These are phyloP conservation scores for Ophiostoma pallidulum DNA, from an alignment of 2,329 filamentous ascomycete genomes.

Conservation along the genomic window DNA sequence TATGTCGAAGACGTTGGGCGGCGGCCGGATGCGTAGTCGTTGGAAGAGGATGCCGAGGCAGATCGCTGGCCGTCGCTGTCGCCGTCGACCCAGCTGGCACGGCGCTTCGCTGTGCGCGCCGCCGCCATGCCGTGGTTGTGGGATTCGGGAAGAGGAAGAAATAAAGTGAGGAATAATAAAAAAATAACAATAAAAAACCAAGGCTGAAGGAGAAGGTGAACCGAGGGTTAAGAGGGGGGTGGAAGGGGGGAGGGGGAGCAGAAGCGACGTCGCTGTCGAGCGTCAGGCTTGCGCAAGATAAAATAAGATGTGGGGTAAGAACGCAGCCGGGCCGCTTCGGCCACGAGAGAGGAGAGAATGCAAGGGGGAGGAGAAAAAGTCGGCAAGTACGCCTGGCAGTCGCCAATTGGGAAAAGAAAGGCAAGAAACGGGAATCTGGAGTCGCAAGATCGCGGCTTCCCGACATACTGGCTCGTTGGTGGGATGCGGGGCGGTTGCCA, in stretches of 20 bases:
- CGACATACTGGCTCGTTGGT: too few relatives aligned
- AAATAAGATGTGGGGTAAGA: too few relatives aligned
- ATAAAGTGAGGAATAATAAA: background rate
- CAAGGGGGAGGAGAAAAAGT: background rate
- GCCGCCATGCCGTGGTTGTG: constrained; percentile 5
- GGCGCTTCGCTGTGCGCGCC: constrained; percentile 12
- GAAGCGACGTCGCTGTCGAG: too few relatives aligned
- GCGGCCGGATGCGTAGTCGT: background rate
- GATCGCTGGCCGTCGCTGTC: background rate
- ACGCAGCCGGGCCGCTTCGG: too few relatives aligned
- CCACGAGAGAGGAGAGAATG: too few relatives aligned
- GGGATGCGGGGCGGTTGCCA: constrained; percentile 2
- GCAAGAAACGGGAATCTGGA: background rate
- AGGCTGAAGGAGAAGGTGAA: too few relatives aligned
- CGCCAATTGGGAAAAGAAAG: background rate
- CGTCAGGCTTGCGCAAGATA: too few relatives aligned
- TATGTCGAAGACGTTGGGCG: too few relatives aligned
- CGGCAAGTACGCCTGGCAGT: background rate
- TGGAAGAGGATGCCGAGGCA: background rate
- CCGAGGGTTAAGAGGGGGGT: too few relatives aligned
- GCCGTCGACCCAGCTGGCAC: constrained; percentile 1
- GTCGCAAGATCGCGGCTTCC: background rate
- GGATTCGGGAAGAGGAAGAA: background rate
- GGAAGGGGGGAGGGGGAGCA: background rate
- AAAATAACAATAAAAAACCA: too few relatives aligned